phyloP scores from a whole-genome alignment of 1,139 yeast genomes.

The Hyphopichia khmerensis region DNA sequence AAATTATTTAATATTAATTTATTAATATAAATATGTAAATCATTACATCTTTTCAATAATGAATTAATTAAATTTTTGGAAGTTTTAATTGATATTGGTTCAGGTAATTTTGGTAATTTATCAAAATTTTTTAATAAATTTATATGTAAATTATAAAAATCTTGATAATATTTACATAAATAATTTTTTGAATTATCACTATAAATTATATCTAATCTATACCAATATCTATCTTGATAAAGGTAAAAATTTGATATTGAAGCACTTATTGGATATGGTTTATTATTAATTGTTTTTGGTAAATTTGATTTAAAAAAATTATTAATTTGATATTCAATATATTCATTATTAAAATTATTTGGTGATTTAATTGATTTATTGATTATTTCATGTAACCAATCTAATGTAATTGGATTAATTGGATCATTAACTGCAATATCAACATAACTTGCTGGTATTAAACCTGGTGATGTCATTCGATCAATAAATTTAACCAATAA shows the following conservation, averaged over 20 bases:
- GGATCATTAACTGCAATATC: constrained; percentile 46
- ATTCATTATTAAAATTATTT: constrained; percentile 9
- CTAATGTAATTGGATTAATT: constrained; percentile 33
- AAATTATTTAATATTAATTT: constrained; percentile 20
- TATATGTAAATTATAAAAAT: constrained; percentile 42
- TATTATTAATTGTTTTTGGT: constrained; percentile 32
- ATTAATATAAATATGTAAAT: constrained; percentile 35
- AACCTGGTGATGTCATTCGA: constrained; percentile 33
- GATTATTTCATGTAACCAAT: constrained; percentile 31
- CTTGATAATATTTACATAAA: constrained; percentile 42
- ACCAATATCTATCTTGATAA: constrained; percentile 40
- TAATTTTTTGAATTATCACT: constrained; percentile 29
- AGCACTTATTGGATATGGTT: constrained; percentile 30
- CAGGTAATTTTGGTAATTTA: constrained; percentile 42
- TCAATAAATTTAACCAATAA: constrained; percentile 43
- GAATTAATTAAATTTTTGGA: constrained; percentile 9
- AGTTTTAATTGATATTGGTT: constrained; percentile 33
- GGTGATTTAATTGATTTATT: constrained; percentile 2
- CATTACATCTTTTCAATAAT: constrained; percentile 28
- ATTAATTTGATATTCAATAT: constrained; percentile 13
- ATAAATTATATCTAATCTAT: constrained; percentile 37
- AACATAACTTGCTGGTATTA: constrained; percentile 45
- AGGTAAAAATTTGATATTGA: constrained; percentile 36
- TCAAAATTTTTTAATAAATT: constrained; percentile 14
- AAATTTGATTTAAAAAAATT: constrained; percentile 7